Conservation (phyloP, 306 rosid species). For the Albizia julibrissin region DNA sequence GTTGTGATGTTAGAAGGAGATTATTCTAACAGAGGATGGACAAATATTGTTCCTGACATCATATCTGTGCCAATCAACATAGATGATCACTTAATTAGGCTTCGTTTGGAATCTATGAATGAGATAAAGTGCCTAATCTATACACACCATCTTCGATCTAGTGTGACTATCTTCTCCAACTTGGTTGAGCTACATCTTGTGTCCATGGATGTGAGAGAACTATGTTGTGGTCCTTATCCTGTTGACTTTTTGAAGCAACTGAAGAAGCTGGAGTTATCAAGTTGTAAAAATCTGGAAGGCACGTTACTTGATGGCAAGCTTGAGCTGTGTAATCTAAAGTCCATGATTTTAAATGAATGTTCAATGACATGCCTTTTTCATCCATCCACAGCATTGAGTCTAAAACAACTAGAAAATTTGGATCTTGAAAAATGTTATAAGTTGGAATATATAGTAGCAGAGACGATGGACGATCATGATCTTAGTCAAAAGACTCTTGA, state of each 20-base stretch:
- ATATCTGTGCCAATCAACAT: neutral
- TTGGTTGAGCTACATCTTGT: neutral
- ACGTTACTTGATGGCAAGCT: neutral
- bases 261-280: accelerated
- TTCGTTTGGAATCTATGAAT: neutral
- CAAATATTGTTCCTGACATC: slow-evolving; percentile 29
- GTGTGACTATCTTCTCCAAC: neutral
- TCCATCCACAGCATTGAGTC: neutral
- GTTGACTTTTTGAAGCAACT: neutral
- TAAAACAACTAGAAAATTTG: slow-evolving; percentile 4
- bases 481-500: neutral
- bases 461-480: neutral
- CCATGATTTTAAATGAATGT: accelerated
- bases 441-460: neutral
- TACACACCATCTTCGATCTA: neutral
- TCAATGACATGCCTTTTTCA: neutral
- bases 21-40: neutral
- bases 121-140: slow-evolving; percentile 12
- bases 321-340: neutral
- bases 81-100: neutral
- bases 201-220: neutral
- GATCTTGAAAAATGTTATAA: neutral
- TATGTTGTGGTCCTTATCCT: neutral
- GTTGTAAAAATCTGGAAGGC: neutral
- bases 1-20: neutral